Evolutionary conservation across 371 early-diverging fungal genomes (phyloP), one percentile per base, ranked within the genome.

Genomic region (Dichotomocladium elegans): DNA sequence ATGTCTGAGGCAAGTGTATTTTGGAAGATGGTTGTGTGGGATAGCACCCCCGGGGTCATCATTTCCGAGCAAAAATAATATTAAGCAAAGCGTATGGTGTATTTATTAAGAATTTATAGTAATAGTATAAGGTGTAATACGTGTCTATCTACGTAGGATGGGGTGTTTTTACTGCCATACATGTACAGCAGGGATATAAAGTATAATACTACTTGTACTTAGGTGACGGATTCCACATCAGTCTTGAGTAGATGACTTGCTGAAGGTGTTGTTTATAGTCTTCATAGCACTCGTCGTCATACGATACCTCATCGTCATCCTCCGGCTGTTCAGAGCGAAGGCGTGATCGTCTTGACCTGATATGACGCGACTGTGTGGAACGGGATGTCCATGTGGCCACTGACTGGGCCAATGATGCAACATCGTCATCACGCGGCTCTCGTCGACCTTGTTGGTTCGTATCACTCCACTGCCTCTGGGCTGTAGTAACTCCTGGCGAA

Each of bases 241-340:
- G 51, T 4, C 67, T 29, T 17, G 61, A 57, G 29, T 64, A 70
- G 30, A 67, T 70, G n/a, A 62, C 55, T 17, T 64, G 35, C 22
- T 64, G 51, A 19, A 70, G 61, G 26, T 64, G 58, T 31, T 63
- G 61, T 41, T 70, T 67, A 46, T 70, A 63, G 28, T 55, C 60
- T 5, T 54, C 48, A 40, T 48, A 42, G n/a, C 49, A 24, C 14
- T 40, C 53, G n/a, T 58, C 54, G 27, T 62, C 58, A 28, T 47
- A 19, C 1, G 37, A 19, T 11, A 48, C 21, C 11, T 48, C 35
- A 28, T 50, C 56, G 15, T 47, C 47, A 24, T 55, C 57, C 7
- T 50, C 41, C n/a, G n/a, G n/a, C n/a, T n/a, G n/a, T 10, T 47
- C 44, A 7, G 28, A 17, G 14, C 33, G 17, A 2, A 21, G 52